A percentile compares a stretch with the other conserved stretches of the same genome.
phyloP scores from a whole-genome alignment of 208 protist genomes.

The Leishmania braziliensis region DNA sequence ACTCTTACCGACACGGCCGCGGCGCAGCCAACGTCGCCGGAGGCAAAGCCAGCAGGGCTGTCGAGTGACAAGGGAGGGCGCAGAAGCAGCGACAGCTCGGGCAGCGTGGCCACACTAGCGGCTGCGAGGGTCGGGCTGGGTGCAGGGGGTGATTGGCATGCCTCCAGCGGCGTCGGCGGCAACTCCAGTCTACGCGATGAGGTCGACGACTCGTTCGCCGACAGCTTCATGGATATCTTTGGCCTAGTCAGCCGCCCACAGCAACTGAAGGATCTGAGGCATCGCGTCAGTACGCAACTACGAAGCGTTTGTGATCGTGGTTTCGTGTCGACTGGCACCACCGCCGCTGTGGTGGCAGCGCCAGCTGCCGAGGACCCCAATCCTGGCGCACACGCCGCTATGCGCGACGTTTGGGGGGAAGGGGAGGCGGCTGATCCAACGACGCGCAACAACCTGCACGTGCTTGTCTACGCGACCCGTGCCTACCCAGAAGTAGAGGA shows the following conservation, averaged over 20 bases:
- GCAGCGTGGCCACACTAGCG: background rate
- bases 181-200: conserved; percentile 10
- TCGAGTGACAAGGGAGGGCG: background rate
- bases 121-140: background rate
- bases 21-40: background rate
- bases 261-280: conserved; percentile 25
- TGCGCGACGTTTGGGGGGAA: conserved; percentile 8
- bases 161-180: background rate
- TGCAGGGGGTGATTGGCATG: background rate
- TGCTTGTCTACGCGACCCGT: conserved; percentile 58
- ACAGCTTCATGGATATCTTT: conserved; percentile 36
- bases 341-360: background rate
- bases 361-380: background rate
- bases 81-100: conserved; percentile 1
- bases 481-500: conserved; percentile 48
- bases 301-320: conserved; percentile 1
- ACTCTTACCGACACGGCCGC: background rate
- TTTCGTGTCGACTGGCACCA: background rate
- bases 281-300: conserved; percentile 11
- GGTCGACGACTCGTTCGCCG: conserved; percentile 33
- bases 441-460: conserved; percentile 37
- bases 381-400: background rate
- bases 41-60: background rate
- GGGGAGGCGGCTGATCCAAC: conserved; percentile 7
- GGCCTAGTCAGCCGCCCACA: conserved; percentile 28